Base-by-base conservation (phyloP, 139 green algal genomes). In the Zygnema circumcarinatum region DNA sequence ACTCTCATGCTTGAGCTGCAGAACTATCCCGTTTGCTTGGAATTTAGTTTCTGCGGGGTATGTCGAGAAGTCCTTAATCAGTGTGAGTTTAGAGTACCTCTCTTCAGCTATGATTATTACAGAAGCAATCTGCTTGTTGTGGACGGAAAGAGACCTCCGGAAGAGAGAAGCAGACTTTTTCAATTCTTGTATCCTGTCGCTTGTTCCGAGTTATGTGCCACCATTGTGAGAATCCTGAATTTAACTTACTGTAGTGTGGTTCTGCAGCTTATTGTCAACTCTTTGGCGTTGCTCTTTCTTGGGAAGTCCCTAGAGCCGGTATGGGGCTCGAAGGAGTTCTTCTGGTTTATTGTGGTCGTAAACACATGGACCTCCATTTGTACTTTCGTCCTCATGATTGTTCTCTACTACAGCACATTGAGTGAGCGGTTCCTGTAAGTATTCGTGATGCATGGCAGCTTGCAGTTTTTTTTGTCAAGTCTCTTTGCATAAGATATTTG, bases 221-320 rank as follows among this genome's bases (percentile, higher is more conserved):
- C 32, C 75, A 54, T 3, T 78, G 35, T 78, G 35, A 39, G 11
- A 36, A 78, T 78, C 56, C 56, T 29, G 25, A 29, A 25, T 29
- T 21, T 69, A 83, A 78, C 69, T 39, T 78, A 11, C 11, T 40
- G 36, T 36, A 41, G 69, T 36, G 69, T 36, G 3, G 29, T 1
- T 78, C 33, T 82, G 68, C 94, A 98, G 95, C 87, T 95, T 0
- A 39, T 95, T 2, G 7, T 94, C 0, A 92, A 93, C 32, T 76
- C 94, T 0, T 53, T 91, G 0, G 88, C 89, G 0, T 78, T 97
- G 56, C 89, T 98, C 20, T 74, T 96, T 2, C 62, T 98, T 31
- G 92, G 92, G 0, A 92, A 93, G 0, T 79, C 96, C 0, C 87
- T 98, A 32, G 96, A 98, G 92, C 95, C 96, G 0, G 76, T 96